These are phyloP conservation scores for Ambrosiella beaveri DNA, from an alignment of 2,329 filamentous ascomycete genomes.

Conservation along the genomic window DNA sequence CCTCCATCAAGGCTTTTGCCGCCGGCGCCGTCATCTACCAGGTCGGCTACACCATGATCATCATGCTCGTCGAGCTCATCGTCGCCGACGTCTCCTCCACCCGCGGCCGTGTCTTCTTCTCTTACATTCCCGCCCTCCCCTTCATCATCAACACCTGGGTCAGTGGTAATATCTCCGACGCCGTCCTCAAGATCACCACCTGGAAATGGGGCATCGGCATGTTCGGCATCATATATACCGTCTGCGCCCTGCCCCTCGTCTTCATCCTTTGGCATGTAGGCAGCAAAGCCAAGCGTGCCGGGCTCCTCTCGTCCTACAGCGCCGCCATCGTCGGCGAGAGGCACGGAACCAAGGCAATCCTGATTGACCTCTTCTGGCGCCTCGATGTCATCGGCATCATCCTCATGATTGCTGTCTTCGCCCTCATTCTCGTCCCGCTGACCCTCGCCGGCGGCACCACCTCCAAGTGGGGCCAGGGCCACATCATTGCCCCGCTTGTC, in stretches of 20 bases:
- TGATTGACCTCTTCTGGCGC: constrained; percentile 26
- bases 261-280: constrained; percentile 32
- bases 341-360: constrained; percentile 12
- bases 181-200: constrained; percentile 29
- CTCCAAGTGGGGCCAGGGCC: constrained; percentile 22
- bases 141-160: constrained; percentile 51
- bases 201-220: constrained; percentile 51
- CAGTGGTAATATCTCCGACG: constrained; percentile 35
- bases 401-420: constrained; percentile 29
- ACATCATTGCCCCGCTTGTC: constrained; percentile 28
- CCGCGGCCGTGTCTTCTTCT: constrained; percentile 45
- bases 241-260: constrained; percentile 39
- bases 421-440: constrained; percentile 28
- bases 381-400: constrained; percentile 29
- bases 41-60: constrained; percentile 44
- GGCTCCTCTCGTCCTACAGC: constrained; percentile 24
- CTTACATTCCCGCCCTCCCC: constrained; percentile 41
- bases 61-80: constrained; percentile 46
- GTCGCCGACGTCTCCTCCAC: constrained; percentile 47
- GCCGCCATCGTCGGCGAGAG: constrained; percentile 20
- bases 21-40: constrained; percentile 43
- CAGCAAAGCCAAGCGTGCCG: constrained; percentile 33
- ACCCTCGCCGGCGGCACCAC: constrained; percentile 28
- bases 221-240: constrained; percentile 46
- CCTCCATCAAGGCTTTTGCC: constrained; percentile 32